These are phyloP conservation scores for Colletotrichum lupini DNA, from an alignment of 2,329 filamentous ascomycete genomes.

Conservation along the genomic window DNA sequence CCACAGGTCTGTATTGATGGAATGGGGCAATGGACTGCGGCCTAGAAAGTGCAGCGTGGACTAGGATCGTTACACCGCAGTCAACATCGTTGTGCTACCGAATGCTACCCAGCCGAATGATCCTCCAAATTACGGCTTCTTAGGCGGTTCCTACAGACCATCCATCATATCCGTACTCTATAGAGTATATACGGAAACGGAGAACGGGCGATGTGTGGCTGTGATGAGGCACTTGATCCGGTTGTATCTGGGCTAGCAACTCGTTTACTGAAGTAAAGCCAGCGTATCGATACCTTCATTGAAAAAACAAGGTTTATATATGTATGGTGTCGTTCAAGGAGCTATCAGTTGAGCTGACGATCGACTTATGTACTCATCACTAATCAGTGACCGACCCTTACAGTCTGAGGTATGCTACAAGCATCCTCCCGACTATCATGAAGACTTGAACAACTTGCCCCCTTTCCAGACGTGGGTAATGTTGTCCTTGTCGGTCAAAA, in stretches of 20 bases:
- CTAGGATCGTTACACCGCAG: no score
- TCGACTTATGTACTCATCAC: background rate
- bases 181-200: background rate
- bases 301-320: no score
- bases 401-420: background rate
- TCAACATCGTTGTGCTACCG: no score
- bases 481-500: constrained; percentile 51
- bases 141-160: background rate
- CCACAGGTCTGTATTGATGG: no score
- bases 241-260: background rate
- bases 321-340: no score
- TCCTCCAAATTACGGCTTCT: no score
- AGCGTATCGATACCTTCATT: no score
- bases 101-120: no score
- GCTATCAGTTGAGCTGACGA: no score
- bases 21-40: no score
- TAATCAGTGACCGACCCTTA: background rate
- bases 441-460: constrained; percentile 53
- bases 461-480: constrained; percentile 60
- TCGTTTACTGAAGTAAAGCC: no score
- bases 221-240: background rate
- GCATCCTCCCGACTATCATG: constrained; percentile 17
- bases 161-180: background rate
- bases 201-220: background rate
- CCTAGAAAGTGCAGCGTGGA: no score